These are phyloP conservation scores for Coemansia sp. DNA, from an alignment of 192 early-diverging fungal genomes.

Conservation along the genomic window DNA sequence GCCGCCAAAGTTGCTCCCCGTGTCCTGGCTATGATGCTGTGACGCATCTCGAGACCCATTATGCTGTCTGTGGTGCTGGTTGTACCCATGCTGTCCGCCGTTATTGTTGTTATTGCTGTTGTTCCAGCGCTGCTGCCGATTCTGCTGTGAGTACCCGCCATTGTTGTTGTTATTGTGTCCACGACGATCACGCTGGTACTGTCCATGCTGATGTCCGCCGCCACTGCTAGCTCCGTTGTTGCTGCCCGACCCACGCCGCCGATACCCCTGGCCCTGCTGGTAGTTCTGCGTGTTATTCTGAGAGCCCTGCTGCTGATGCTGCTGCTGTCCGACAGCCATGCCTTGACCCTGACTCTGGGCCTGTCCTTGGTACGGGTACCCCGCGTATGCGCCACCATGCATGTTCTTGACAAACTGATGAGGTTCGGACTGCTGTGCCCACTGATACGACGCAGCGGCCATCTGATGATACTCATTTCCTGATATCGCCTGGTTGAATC, in stretches of 20 bases:
- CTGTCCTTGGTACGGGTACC: not conserved
- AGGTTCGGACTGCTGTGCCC: constrained; percentile 16
- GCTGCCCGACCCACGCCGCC: constrained; percentile 33
- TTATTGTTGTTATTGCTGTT: constrained; percentile 16
- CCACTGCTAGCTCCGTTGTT: constrained; percentile 12
- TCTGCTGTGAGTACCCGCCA: constrained; percentile 12
- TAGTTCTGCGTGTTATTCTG: not conserved
- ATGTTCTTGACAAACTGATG: constrained; percentile 10
- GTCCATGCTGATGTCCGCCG: constrained; percentile 11
- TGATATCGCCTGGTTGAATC: constrained; percentile 9
- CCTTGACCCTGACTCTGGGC: not conserved
- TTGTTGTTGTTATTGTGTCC: constrained; percentile 8
- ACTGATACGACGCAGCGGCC: constrained; percentile 21
- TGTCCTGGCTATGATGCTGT: not conserved
- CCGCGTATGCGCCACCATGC: constrained; percentile 5
- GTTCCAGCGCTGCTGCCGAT: constrained; percentile 38
- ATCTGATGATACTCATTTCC: constrained; percentile 11
- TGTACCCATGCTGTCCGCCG: not conserved
- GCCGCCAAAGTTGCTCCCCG: not conserved
- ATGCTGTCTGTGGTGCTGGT: constrained; percentile 15
- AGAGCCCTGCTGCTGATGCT: constrained; percentile 2
- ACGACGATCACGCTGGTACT: constrained; percentile 28
- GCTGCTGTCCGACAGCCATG: constrained; percentile 7
- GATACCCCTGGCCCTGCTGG: constrained; percentile 16
- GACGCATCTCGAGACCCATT: not conserved